These are phyloP conservation scores for Coniochaeta sp. DNA, from an alignment of 2,329 filamentous ascomycete genomes.

Conservation along the genomic window DNA sequence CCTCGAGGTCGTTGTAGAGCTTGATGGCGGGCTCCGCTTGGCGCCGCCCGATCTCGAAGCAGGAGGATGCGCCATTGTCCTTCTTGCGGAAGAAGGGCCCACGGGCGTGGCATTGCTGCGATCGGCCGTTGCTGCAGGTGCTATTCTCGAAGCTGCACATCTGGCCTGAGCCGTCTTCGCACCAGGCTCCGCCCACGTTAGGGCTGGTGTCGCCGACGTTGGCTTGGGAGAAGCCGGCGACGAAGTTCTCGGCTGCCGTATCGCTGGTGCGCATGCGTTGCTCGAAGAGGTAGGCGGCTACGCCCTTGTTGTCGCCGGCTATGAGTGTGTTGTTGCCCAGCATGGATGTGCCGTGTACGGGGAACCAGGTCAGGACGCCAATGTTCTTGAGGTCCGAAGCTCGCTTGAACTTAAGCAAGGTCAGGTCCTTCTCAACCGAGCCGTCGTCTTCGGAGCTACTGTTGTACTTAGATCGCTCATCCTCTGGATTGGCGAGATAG, in stretches of 20 bases:
- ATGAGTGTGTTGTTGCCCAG: slow-evolving; percentile 87
- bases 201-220: slow-evolving; percentile 89
- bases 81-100: slow-evolving; percentile 62
- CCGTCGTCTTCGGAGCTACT: slow-evolving; percentile 43
- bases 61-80: slow-evolving; percentile 67
- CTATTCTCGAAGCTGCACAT: slow-evolving; percentile 73
- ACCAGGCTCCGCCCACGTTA: slow-evolving; percentile 81
- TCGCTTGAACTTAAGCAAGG: slow-evolving; percentile 70
- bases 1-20: slow-evolving; percentile 46
- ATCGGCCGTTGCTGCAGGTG: slow-evolving; percentile 67
- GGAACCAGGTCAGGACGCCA: slow-evolving; percentile 83
- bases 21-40: slow-evolving; percentile 45
- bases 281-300: slow-evolving; percentile 81
- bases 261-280: slow-evolving; percentile 50
- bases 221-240: slow-evolving; percentile 87
- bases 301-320: slow-evolving; percentile 94
- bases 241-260: slow-evolving; percentile 59
- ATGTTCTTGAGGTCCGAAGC: slow-evolving; percentile 68
- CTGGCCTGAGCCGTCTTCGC: slow-evolving; percentile 72
- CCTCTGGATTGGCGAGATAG: slow-evolving; percentile 76
- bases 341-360: slow-evolving; percentile 86
- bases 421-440: slow-evolving; percentile 65
- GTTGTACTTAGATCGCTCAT: slow-evolving; percentile 65
- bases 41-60: slow-evolving; percentile 68
- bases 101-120: slow-evolving; percentile 65